Evolutionary conservation across 129 eudicot genomes (phyloP).

Genomic region (Tagetes erecta): DNA sequence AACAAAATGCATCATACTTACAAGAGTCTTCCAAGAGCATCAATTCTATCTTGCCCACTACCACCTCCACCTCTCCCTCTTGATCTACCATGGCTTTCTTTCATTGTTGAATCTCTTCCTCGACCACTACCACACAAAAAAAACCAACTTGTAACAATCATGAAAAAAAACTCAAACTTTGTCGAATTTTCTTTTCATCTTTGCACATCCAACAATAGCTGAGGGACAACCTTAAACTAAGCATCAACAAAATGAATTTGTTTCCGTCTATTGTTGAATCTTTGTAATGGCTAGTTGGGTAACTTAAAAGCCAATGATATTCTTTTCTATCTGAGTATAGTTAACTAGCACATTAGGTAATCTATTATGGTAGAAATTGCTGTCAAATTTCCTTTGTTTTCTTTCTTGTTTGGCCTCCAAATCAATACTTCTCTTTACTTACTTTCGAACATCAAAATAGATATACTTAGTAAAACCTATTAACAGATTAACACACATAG

Average conservation of each 20-base stretch:
- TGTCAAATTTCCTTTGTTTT: too few relatives aligned
- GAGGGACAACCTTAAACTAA: constrained; percentile 1
- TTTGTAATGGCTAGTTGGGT: background rate
- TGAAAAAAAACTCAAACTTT: background rate
- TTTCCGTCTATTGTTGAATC: background rate
- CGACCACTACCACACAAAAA: constrained; percentile 41
- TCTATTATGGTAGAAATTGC: background rate
- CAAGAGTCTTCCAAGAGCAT: constrained; percentile 93
- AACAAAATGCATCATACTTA: constrained; percentile 37
- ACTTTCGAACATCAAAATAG: too few relatives aligned
- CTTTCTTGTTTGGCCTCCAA: too few relatives aligned
- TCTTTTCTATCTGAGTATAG: background rate
- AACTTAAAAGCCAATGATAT: background rate
- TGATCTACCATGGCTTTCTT: constrained; percentile 45
- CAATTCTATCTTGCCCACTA: constrained; percentile 60
- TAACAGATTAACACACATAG: too few relatives aligned
- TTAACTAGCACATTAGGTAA: background rate
- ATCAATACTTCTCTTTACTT: too few relatives aligned
- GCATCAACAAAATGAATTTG: background rate
- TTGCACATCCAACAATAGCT: constrained; percentile 5
- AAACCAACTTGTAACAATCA: background rate
- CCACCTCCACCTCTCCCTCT: constrained; percentile 61
- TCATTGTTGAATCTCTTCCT: constrained; percentile 51
- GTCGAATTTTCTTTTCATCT: background rate
- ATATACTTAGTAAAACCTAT: too few relatives aligned